Evolutionary conservation across 192 early-diverging fungal species (phyloP), one percentile per base, ranked within the genome.

Genomic region (Backusella circina): DNA sequence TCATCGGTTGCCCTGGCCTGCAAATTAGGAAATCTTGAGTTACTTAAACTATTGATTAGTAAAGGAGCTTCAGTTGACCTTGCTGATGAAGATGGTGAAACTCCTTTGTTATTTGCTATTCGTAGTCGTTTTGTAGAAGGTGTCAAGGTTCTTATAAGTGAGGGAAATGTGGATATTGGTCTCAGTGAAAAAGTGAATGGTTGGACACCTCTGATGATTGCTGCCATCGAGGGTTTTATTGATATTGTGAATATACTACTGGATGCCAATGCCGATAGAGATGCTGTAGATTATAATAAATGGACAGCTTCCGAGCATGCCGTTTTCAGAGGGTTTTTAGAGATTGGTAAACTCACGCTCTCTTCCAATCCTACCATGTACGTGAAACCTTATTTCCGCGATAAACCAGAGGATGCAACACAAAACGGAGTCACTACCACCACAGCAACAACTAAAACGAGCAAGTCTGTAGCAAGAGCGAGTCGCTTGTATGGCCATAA

Each of bases 21-120:
- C 66, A 84, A 87, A 32, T 61, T 86, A 33, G 84, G 82, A 6
- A 86, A 91, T 70, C 67, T 80, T 0, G 75, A 77, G 2, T 80
- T 87, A 16, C 79, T 89, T 3, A 70, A 77, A 21, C 70, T 92
- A 21, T 75, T 94, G 3, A 79, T 94, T 13, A 67, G 70, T 2
- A 74, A 79, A 36, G 86, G 88, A 16, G 89, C 89, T 26, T 76
- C 91, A 65, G 71, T 86, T 33, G 86, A 93, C 78, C 70, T 88
- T 35, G 77, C 83, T 16, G 91, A 94, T 75, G 80, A 90, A 32
- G 90, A 93, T 65, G 91, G 90, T n/a, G 93, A 92, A 77, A 88
- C 90, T 0, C 81, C 89, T 1, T 61, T 93, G 16, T 82, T 88
- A 21, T 74, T 90, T 61, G 84, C 87, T 8, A 76, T 85, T 37